Base-by-base conservation (phyloP, 306 rosid species). In the Nissolia schottii region DNA sequence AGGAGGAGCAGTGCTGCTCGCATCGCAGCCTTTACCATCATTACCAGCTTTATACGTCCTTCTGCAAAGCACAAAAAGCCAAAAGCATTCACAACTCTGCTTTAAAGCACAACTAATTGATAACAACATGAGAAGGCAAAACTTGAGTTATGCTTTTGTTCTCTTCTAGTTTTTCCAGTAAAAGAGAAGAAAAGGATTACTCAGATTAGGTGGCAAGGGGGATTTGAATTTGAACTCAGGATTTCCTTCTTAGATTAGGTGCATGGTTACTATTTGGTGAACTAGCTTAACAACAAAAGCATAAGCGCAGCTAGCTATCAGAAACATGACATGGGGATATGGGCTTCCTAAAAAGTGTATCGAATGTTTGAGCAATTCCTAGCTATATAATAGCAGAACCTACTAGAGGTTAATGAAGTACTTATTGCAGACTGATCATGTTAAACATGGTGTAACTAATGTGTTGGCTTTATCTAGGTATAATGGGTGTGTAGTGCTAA, bases 1-100 rank as follows among this genome's bases (percentile, higher is more conserved):
- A 43, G 99, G 99, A 67, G 99, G 99, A 74, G 85, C 76, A 25
- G 80, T 86, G 77, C 97, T 94, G 74, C 46, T 84, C 13, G 20
- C 60, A 55, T 94, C 73, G 29, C 99, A 94, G 10, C 93, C 91
- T 69, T 82, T 78, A 55, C 94, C 87, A 69, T 48, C 73, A 31
- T 18, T 57, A 54, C 80, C 65, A 53, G 82, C 59, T 80, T 80
- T 89, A 70, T 77, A 94, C 32, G 83, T 91, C 71, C 99, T 94
- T 63, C 99, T 94, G 87, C 85, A 74, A n/a, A 75, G 35, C 62
- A 65, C 49, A 83, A 56, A n/a, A 3, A 14, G 64, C 34, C 64
- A 82, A 76, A 76, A 76, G 3, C 54, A 75, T 58, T 45, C 37
- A 46, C 25, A 74, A 45, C 28, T 64, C 3, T n/a, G 19, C 56